phyloP scores from a whole-genome alignment of 1,139 yeast genomes.

The Kodamaea ohmeri region DNA sequence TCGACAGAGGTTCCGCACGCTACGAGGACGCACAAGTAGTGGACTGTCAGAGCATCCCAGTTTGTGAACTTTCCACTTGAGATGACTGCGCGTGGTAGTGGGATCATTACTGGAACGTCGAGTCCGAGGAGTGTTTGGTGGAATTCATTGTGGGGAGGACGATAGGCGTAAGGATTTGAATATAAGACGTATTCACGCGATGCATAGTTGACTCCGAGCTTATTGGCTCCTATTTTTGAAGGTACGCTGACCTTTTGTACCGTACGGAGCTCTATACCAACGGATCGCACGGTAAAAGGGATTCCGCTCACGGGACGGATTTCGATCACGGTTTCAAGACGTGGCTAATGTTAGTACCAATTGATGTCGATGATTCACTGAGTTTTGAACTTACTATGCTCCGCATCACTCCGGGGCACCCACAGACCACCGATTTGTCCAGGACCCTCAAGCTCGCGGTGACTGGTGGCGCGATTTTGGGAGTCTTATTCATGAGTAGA shows the following conservation, averaged over 20 bases:
- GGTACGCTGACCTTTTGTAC: conserved; percentile 40
- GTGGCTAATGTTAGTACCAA: conserved; percentile 28
- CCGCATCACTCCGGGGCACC: conserved; percentile 64
- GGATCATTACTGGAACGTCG: conserved; percentile 59
- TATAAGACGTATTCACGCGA: conserved; percentile 33
- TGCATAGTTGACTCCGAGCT: conserved; percentile 28
- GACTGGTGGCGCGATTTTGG: conserved; percentile 29
- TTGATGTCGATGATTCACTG: too few relatives aligned
- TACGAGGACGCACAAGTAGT: conserved; percentile 35
- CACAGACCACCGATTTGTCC: conserved; percentile 48
- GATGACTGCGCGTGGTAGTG: conserved; percentile 53
- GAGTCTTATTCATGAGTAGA: conserved; percentile 7
- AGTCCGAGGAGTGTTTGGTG: conserved; percentile 46
- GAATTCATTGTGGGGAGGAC: conserved; percentile 38
- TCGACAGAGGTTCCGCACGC: conserved; percentile 32
- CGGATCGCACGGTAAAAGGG: conserved; percentile 39
- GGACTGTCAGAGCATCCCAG: conserved; percentile 42
- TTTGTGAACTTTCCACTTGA: conserved; percentile 41
- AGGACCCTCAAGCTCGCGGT: conserved; percentile 43
- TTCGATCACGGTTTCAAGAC: conserved; percentile 44
- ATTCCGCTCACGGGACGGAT: conserved; percentile 37
- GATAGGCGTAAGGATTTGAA: conserved; percentile 36
- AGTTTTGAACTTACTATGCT: conserved; percentile 37
- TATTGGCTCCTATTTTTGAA: conserved; percentile 37
- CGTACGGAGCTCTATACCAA: conserved; percentile 38